Percentiles rank a stretch among this genome's conserved stretches.
Conservation (phyloP, 2,329 filamentous ascomycete genomes). For the Aspergillus uvarum region DNA sequence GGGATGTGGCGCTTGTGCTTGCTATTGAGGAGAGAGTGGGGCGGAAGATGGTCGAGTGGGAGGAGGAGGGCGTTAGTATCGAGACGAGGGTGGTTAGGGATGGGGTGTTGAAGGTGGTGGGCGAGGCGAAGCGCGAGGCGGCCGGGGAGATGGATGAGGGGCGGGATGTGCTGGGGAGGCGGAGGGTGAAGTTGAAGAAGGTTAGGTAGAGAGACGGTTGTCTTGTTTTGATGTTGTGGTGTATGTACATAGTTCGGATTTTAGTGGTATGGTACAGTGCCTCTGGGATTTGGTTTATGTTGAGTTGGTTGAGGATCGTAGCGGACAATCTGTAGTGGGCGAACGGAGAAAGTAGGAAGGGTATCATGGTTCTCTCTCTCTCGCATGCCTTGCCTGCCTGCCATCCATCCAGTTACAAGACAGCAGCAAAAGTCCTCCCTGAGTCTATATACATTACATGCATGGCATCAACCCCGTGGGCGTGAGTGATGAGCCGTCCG, state of each 20-base stretch:
- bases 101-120: slow-evolving; percentile 75
- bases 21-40: slow-evolving; percentile 82
- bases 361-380: background rate
- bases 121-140: slow-evolving; percentile 94
- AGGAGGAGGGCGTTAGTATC: slow-evolving; percentile 89
- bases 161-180: slow-evolving; percentile 85
- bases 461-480: background rate
- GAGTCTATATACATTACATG: background rate
- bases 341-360: too few species aligned
- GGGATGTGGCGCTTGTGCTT: slow-evolving; percentile 86
- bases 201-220: slow-evolving; percentile 24
- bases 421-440: background rate
- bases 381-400: background rate
- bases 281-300: background rate
- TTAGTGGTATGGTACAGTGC: too few species aligned
- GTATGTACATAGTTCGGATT: background rate
- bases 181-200: slow-evolving; percentile 51
- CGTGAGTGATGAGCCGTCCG: too few species aligned
- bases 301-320: too few species aligned
- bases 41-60: slow-evolving; percentile 77
- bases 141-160: slow-evolving; percentile 88
- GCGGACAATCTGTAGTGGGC: too few species aligned
- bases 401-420: too few species aligned
- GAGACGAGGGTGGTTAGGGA: slow-evolving; percentile 85
- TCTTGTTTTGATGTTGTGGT: background rate